Percentiles rank a stretch among this genome's conserved stretches.
Conservation (phyloP, 2,329 filamentous ascomycete genomes). For the Tolypocladium guangdongense region DNA sequence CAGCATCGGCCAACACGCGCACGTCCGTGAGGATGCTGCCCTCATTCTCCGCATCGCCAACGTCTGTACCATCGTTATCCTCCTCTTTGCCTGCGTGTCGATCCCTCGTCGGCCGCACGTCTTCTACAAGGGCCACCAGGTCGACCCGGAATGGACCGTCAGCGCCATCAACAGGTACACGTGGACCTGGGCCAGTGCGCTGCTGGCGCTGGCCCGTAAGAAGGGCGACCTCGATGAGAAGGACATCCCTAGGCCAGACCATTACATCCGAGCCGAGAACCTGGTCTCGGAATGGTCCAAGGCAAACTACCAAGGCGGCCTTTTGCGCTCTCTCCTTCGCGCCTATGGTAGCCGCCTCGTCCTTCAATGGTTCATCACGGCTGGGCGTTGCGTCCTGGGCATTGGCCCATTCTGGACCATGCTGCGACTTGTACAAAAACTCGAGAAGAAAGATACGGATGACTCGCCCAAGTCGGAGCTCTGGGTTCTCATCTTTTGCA, state of each 20-base stretch:
- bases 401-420: slow-evolving; percentile 63
- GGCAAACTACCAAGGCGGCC: slow-evolving; percentile 32
- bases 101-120: slow-evolving; percentile 60
- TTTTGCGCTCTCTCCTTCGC: slow-evolving; percentile 50
- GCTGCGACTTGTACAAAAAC: slow-evolving; percentile 49
- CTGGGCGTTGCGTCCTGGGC: slow-evolving; percentile 44
- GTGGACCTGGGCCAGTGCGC: slow-evolving; percentile 49
- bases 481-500: slow-evolving; percentile 57
- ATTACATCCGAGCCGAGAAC: slow-evolving; percentile 39
- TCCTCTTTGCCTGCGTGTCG: slow-evolving; percentile 37
- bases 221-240: slow-evolving; percentile 50
- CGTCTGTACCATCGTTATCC: slow-evolving; percentile 30
- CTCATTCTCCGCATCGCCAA: slow-evolving; percentile 37
- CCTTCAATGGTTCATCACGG: slow-evolving; percentile 47
- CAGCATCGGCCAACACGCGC: slow-evolving; percentile 18
- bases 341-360: slow-evolving; percentile 45
- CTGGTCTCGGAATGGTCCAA: slow-evolving; percentile 38
- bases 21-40: slow-evolving; percentile 24
- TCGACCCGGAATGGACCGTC: slow-evolving; percentile 53
- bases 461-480: slow-evolving; percentile 38
- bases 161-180: slow-evolving; percentile 52
- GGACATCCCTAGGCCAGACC: slow-evolving; percentile 52
- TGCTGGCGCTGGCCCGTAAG: slow-evolving; percentile 44
- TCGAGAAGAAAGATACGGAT: slow-evolving; percentile 44
- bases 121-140: slow-evolving; percentile 42